phyloP scores from a whole-genome alignment of 2,329 filamentous ascomycete genomes.

The Trichophyton rubrum region DNA sequence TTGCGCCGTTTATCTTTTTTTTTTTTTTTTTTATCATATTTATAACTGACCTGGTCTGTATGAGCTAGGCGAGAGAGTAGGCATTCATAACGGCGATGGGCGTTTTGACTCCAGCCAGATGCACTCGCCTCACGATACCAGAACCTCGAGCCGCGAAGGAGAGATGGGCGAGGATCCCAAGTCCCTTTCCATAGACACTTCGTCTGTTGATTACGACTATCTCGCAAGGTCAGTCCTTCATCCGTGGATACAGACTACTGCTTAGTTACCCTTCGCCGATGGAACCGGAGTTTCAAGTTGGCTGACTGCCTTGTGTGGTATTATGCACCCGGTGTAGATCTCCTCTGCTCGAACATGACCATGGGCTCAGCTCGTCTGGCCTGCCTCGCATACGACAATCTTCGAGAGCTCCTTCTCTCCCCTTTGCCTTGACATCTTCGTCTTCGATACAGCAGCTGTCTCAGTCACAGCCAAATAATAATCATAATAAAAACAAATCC shows the following conservation, averaged over 20 bases:
- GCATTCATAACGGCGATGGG: not conserved
- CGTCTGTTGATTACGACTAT: constrained; percentile 54
- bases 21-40: not conserved
- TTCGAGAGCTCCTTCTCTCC: constrained; percentile 51
- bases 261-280: not conserved
- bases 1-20: not conserved
- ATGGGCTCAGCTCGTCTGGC: constrained; percentile 72
- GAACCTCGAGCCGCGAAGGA: constrained; percentile 40
- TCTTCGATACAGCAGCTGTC: constrained; percentile 56
- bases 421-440: constrained; percentile 48
- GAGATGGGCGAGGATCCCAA: constrained; percentile 48
- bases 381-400: constrained; percentile 84
- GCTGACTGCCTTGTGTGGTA: not conserved
- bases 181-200: constrained; percentile 66
- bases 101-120: not conserved
- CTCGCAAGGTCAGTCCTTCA: constrained; percentile 51
- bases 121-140: not conserved
- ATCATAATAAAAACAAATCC: constrained; percentile 28
- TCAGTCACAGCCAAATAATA: constrained; percentile 47
- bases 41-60: not conserved
- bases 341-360: constrained; percentile 76
- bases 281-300: not conserved
- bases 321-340: constrained; percentile 43
- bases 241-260: not conserved
- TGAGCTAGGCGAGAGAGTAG: not conserved